phyloP scores from a whole-genome alignment of 345 rosid species.

The Reutealis trisperma region DNA sequence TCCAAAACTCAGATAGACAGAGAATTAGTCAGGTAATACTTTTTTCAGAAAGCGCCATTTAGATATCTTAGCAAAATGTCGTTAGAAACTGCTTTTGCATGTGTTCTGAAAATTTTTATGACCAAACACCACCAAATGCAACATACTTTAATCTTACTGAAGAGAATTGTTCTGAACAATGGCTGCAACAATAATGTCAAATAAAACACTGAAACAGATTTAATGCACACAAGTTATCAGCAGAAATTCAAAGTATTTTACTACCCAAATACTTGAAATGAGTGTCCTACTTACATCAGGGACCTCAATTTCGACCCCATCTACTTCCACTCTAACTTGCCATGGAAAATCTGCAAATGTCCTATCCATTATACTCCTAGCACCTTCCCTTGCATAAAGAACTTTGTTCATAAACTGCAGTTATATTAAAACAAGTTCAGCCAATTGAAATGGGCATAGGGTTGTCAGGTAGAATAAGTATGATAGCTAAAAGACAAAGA shows the following conservation, averaged over 20 bases:
- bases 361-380: constrained; percentile 85
- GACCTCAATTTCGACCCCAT: constrained; percentile 69
- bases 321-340: constrained; percentile 91
- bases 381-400: constrained; percentile 87
- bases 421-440: constrained; percentile 5
- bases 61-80: neutral
- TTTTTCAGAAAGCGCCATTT: neutral
- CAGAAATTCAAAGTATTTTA: neutral
- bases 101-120: neutral
- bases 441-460: neutral
- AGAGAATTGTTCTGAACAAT: neutral
- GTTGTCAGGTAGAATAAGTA: neutral
- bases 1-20: neutral
- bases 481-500: neutral
- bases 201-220: neutral
- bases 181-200: neutral
- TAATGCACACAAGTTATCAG: neutral
- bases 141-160: neutral
- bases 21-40: neutral
- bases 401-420: constrained; percentile 81
- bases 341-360: constrained; percentile 84
- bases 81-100: neutral
- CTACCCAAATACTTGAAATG: neutral
- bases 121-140: neutral
- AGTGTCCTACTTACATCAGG: constrained; percentile 50